Evolutionary conservation across 495 filamentous ascomycete genomes (phyloP).

Genomic region (Penicillium coffeae): DNA sequence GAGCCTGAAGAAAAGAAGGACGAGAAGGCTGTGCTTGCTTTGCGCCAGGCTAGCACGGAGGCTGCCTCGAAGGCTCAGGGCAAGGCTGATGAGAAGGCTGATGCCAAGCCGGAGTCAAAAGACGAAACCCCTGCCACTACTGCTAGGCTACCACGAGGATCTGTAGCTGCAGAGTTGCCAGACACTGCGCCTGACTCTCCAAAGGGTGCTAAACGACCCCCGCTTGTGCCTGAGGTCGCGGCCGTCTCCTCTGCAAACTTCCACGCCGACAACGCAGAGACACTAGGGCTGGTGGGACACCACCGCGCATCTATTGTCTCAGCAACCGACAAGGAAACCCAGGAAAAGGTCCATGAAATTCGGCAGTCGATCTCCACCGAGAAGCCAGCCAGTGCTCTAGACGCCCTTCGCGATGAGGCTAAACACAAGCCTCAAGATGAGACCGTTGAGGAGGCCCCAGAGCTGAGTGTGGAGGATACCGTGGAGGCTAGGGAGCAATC

Average conservation of each 20-base stretch:
- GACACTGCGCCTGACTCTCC: conserved; percentile 30
- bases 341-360: conserved; percentile 36
- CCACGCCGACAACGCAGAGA: conserved; percentile 39
- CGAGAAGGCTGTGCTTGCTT: conserved; percentile 47
- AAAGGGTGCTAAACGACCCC: conserved; percentile 27
- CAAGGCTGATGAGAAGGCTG: conserved; percentile 24
- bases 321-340: conserved; percentile 31
- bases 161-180: conserved; percentile 32
- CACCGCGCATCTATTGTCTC: conserved; percentile 44
- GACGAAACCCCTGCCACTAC: conserved; percentile 3
- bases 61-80: conserved; percentile 60
- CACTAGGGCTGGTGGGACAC: conserved; percentile 37
- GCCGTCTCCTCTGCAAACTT: conserved; percentile 44
- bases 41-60: conserved; percentile 64
- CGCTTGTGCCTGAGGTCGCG: conserved; percentile 38
- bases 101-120: conserved; percentile 10
- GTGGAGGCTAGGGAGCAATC: background rate
- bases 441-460: conserved; percentile 30
- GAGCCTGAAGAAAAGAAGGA: conserved; percentile 30
- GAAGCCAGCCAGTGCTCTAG: conserved; percentile 11
- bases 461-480: conserved; percentile 14
- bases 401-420: conserved; percentile 28
- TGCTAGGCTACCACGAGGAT: conserved; percentile 10
- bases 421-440: conserved; percentile 16
- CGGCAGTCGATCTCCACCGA: conserved; percentile 36